A percentile compares a stretch with the other conserved stretches of the same genome.
phyloP scores from a whole-genome alignment of 108 stramenopile species.

The Skeletonema costatum region DNA sequence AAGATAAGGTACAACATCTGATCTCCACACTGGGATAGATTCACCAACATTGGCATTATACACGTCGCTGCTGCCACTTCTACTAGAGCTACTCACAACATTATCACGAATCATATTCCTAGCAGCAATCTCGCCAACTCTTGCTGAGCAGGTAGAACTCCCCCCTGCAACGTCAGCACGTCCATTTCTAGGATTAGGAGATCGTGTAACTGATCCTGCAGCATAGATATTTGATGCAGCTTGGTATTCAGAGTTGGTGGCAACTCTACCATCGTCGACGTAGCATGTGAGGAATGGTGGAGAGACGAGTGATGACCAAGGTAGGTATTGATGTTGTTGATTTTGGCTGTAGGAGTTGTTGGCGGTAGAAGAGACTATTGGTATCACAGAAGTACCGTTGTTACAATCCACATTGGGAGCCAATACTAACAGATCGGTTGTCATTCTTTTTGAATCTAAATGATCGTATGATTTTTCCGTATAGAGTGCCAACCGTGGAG shows the following conservation, averaged over 20 bases:
- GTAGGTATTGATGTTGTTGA: slow-evolving; percentile 12
- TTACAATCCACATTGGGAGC: slow-evolving; percentile 73
- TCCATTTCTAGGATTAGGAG: slow-evolving; percentile 71
- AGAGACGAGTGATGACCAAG: slow-evolving; percentile 45
- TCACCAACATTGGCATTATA: slow-evolving; percentile 16
- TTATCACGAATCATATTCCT: slow-evolving; percentile 70
- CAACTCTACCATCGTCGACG: slow-evolving; percentile 77
- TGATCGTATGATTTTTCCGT: slow-evolving; percentile 82
- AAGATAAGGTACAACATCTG: slow-evolving; percentile 65
- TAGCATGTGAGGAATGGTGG: slow-evolving; percentile 74
- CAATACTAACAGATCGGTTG: slow-evolving; percentile 66
- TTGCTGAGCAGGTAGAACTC: slow-evolving; percentile 54
- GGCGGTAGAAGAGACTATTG: slow-evolving; percentile 18
- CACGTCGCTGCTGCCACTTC: background rate
- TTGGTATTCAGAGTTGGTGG: slow-evolving; percentile 63
- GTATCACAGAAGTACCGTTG: slow-evolving; percentile 63
- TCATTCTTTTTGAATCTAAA: slow-evolving; percentile 58
- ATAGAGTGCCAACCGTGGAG: slow-evolving; percentile 60
- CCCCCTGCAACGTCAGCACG: slow-evolving; percentile 77
- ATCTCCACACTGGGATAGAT: slow-evolving; percentile 79
- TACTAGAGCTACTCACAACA: background rate
- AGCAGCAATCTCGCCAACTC: slow-evolving; percentile 76
- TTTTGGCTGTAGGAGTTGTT: slow-evolving; percentile 41
- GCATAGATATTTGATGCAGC: slow-evolving; percentile 77
- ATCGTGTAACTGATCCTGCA: slow-evolving; percentile 83